Evolutionary conservation across 257 asterid genomes (phyloP).

Genomic region (Phtheirospermum japonicum): DNA sequence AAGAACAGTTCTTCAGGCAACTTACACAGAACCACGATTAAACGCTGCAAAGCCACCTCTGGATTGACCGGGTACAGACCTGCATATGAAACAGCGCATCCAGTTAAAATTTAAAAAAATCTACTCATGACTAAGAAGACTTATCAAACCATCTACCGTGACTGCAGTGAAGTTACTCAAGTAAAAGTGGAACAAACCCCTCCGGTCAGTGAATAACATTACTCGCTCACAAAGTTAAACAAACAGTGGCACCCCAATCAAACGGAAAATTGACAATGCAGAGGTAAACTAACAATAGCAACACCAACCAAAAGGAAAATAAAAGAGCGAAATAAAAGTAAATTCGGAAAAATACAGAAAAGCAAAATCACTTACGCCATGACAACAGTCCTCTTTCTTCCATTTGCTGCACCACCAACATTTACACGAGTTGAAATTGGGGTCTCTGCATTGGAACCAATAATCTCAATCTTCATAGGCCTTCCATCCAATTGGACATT

Average conservation of each 20-base stretch:
- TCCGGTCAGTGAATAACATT: not conserved
- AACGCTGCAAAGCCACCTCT: conserved; percentile 44
- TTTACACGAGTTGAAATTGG: conserved; percentile 71
- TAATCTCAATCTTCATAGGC: conserved; percentile 83
- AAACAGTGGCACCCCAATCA: not conserved
- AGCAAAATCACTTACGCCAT: conserved; percentile 48
- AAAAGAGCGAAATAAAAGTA: not conserved
- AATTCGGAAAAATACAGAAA: not conserved
- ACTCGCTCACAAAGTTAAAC: not conserved
- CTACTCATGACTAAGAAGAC: not conserved
- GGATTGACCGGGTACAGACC: conserved; percentile 51
- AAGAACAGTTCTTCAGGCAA: not conserved
- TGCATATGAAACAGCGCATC: conserved; percentile 21
- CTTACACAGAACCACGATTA: conserved; percentile 56
- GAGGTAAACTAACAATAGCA: not conserved
- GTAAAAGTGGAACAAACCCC: not conserved
- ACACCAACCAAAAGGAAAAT: not conserved
- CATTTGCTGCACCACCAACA: conserved; percentile 61
- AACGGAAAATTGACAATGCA: not conserved
- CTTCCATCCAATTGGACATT: conserved; percentile 84
- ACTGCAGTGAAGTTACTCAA: too few species aligned
- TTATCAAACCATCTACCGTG: not conserved
- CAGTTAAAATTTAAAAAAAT: not conserved
- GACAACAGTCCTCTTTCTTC: conserved; percentile 58
- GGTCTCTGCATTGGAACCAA: conserved; percentile 47